These are phyloP conservation scores for Pneumocystis murina DNA, from an alignment of 1,139 yeast genomes.

Conservation along the genomic window DNA sequence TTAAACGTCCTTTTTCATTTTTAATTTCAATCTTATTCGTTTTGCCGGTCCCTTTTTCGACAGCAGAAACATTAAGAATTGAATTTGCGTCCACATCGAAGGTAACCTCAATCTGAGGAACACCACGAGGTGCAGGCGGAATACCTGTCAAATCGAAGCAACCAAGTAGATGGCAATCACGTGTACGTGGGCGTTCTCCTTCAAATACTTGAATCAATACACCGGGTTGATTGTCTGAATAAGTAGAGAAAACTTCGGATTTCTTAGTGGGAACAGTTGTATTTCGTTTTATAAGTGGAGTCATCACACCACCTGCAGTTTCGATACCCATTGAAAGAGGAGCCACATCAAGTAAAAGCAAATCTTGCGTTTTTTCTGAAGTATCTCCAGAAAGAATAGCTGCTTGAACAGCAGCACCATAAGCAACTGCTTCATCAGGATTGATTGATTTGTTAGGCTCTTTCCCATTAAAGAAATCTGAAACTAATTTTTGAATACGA, in stretches of 20 bases:
- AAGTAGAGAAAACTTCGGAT: conserved; percentile 81
- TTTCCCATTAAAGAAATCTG: conserved; percentile 97
- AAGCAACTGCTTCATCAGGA: conserved; percentile 99
- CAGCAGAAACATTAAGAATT: conserved; percentile 83
- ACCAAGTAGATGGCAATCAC: conserved; percentile 88
- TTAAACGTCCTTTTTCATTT: conserved; percentile 91
- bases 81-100: conserved; percentile 88
- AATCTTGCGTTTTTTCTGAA: conserved; percentile 65
- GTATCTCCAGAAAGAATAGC: conserved; percentile 86
- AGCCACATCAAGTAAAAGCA: conserved; percentile 72
- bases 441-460: conserved; percentile 89
- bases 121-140: conserved; percentile 95
- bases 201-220: conserved; percentile 84
- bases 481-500: conserved; percentile 91
- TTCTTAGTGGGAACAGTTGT: conserved; percentile 87
- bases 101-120: conserved; percentile 86
- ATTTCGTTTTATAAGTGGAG: conserved; percentile 82
- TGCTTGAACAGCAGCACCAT: conserved; percentile 92
- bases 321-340: conserved; percentile 86
- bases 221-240: conserved; percentile 88
- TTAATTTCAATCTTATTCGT: conserved; percentile 67
- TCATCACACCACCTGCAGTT: conserved; percentile 92
- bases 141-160: conserved; percentile 84
- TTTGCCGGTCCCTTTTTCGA: conserved; percentile 81
- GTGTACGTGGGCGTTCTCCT: conserved; percentile 87